Percentiles rank a stretch among this genome's conserved stretches.
These are phyloP conservation scores for Acer negundo DNA, from an alignment of 345 rosid genomes.

Conservation along the genomic window DNA sequence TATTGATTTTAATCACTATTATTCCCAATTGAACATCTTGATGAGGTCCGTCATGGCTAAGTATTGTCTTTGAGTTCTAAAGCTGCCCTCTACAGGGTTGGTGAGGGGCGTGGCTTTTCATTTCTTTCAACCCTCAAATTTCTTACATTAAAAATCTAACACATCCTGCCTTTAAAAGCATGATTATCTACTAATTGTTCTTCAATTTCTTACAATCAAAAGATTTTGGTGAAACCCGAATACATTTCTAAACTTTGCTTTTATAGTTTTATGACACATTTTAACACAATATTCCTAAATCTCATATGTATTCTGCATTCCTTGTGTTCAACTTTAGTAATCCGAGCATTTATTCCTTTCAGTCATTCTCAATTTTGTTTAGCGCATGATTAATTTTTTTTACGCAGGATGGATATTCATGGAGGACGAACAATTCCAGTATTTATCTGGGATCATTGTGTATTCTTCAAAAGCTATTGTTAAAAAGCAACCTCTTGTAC, in stretches of 20 bases:
- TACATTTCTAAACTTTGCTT: neutral
- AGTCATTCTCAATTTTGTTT: neutral
- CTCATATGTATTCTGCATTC: neutral
- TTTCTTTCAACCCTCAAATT: neutral
- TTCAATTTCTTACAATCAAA: neutral
- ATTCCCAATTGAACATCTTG: neutral
- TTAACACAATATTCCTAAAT: neutral
- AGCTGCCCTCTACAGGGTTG: neutral
- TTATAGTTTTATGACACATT: neutral
- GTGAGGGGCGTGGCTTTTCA: neutral
- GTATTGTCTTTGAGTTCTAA: neutral
- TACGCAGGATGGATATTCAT: constrained; percentile 78
- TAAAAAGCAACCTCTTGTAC: constrained; percentile 38
- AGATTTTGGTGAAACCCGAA: neutral
- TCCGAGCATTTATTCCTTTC: neutral
- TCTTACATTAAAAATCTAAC: neutral
- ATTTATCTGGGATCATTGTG: constrained; percentile 66
- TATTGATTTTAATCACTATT: neutral
- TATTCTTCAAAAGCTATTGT: constrained; percentile 31
- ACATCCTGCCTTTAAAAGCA: neutral
- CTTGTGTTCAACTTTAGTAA: constrained; percentile 8
- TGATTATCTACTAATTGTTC: neutral
- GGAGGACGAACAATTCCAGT: constrained; percentile 82
- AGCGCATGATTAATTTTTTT: neutral
- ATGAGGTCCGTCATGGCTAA: neutral